These are phyloP conservation scores for Phytopythium litorale DNA, from an alignment of 352 stramenopile genomes.

Conservation along the genomic window DNA sequence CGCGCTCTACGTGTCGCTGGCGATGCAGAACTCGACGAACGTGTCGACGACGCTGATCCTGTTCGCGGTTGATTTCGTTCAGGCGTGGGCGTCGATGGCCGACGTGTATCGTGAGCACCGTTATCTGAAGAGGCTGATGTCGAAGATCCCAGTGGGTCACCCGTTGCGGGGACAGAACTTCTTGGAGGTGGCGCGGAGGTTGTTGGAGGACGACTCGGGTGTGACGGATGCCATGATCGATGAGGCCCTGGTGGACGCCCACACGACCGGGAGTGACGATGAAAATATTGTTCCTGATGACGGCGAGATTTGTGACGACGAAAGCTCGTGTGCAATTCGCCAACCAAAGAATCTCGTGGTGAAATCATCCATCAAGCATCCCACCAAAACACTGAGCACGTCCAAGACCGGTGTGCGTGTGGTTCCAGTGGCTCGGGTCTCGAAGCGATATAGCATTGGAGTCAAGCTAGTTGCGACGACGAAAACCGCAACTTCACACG, in stretches of 20 bases:
- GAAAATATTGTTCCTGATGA: background rate
- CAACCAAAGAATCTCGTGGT: background rate
- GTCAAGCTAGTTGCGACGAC: background rate
- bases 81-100: constrained; percentile 25
- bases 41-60: constrained; percentile 19
- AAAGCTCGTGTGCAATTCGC: background rate
- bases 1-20: constrained; percentile 34
- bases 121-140: constrained; percentile 11
- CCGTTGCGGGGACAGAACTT: constrained; percentile 9
- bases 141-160: constrained; percentile 12
- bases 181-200: constrained; percentile 11
- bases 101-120: constrained; percentile 14
- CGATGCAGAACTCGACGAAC: constrained; percentile 30
- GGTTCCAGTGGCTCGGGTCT: background rate
- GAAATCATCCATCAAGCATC: background rate
- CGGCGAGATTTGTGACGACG: background rate
- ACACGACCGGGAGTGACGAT: constrained; percentile 4
- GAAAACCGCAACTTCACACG: background rate
- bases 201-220: constrained; percentile 4
- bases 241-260: background rate
- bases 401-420: background rate
- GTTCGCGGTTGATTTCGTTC: constrained; percentile 25
- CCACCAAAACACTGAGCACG: background rate
- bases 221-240: background rate
- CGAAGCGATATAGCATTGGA: background rate